Base-by-base conservation (phyloP, 306 rosid species). In the Geum urbanum region DNA sequence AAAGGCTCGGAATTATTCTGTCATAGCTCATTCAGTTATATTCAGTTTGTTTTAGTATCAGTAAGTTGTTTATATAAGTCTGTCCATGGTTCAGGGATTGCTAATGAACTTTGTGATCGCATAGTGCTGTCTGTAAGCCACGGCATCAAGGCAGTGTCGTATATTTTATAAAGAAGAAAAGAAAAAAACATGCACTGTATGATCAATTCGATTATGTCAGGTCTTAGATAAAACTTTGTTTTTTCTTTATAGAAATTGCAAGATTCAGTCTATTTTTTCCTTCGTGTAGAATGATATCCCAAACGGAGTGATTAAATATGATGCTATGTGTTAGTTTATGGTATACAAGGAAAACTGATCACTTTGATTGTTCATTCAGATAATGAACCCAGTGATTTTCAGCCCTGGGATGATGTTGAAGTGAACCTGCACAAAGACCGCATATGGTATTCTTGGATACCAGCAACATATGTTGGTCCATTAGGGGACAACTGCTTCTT, bases 391-490 rank as follows among this genome's bases (percentile, higher is more conserved):
- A 64, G 27, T 40, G 32, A n/a, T 5, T 22, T 63, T 73, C 35
- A 51, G 46, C 20, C 64, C 63, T 4, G 48, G 63, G 20, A 20
- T 22, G 37, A 48, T 9, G 52, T 73, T 43, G 77, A 73, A 63
- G 43, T 73, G 63, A 64, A 53, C 27, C 65, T 18, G 4, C 24
- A 43, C 37, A 9, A 22, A 41, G 37, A 44, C 0, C 12, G 0
- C 5, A 24, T 55, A 11, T 53, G 15, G 12, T 15, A 1, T 73
- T 44, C 61, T 63, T 73, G 77, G 77, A 51, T 53, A 10, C 71
- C 65, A 10, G 77, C 77, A 52, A 32, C n/a, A 24, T 73, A 40
- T 73, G 45, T 63, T 51, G 71, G 77, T n/a, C 55, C 55, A 4
- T 10, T 73, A 45, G 77, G 71, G 63, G 5, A 19, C 3, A 24